A percentile compares a stretch with the other conserved stretches of the same genome.
These are phyloP conservation scores for Pythium diclinum DNA, from an alignment of 352 stramenopile genomes.

Conservation along the genomic window DNA sequence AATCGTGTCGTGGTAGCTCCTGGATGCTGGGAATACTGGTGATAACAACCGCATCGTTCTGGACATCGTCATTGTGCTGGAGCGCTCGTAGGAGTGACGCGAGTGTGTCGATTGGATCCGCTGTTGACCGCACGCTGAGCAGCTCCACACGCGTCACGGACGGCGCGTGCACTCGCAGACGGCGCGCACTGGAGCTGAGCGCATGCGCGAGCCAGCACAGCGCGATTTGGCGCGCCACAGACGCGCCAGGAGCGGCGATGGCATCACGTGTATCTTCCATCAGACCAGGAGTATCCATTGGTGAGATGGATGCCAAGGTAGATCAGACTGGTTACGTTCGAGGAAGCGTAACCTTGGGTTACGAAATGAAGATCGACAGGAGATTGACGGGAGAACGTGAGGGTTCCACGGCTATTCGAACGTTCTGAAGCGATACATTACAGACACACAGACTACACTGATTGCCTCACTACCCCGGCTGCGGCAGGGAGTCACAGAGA, in stretches of 20 bases:
- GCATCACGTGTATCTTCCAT: neutral
- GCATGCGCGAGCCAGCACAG: slow-evolving; percentile 27
- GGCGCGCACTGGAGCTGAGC: slow-evolving; percentile 12
- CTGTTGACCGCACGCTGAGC: slow-evolving; percentile 1
- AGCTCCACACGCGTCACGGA: slow-evolving; percentile 1
- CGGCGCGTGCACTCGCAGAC: slow-evolving; percentile 6
- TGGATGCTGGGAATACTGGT: neutral
- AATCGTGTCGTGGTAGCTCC: neutral
- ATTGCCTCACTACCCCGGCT: too few species aligned
- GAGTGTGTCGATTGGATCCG: neutral
- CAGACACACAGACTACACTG: too few species aligned
- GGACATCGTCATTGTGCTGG: neutral
- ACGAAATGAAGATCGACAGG: neutral
- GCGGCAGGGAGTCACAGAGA: too few species aligned
- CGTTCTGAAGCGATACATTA: too few species aligned
- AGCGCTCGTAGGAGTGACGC: slow-evolving; percentile 4
- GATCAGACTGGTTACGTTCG: neutral
- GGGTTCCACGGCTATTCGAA: too few species aligned
- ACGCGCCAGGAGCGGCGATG: neutral
- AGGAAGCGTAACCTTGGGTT: neutral
- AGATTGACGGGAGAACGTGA: neutral
- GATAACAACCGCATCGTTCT: neutral
- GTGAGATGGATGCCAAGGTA: neutral
- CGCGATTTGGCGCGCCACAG: slow-evolving; percentile 19
- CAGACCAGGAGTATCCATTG: slow-evolving; percentile 4